These are phyloP conservation scores for Collybia sordida DNA, from an alignment of 768 basidiomycete species.

Conservation along the genomic window DNA sequence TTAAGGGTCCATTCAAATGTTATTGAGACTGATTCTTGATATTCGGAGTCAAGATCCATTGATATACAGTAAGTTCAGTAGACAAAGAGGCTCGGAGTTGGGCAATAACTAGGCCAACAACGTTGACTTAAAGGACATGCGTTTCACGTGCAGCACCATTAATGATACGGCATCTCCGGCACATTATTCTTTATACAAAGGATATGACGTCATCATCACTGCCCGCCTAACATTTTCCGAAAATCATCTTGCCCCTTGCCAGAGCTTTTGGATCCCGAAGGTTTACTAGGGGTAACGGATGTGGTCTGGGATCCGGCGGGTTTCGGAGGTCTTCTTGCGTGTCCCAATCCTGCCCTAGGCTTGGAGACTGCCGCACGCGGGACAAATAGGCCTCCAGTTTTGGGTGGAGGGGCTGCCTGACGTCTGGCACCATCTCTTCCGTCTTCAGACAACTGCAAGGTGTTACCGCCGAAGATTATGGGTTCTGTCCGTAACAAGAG, in stretches of 20 bases:
- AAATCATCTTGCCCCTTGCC: constrained; percentile 82
- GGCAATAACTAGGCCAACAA: too few species aligned
- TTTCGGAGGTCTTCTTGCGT: constrained; percentile 39
- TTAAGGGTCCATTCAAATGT: constrained; percentile 79
- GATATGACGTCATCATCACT: constrained; percentile 3
- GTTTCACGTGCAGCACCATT: not conserved
- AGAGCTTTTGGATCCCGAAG: constrained; percentile 19
- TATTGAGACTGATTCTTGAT: constrained; percentile 53
- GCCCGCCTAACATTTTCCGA: constrained; percentile 66
- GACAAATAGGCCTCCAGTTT: constrained; percentile 56
- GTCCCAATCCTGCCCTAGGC: constrained; percentile 72
- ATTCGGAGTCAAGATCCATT: constrained; percentile 31
- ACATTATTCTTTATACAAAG: not conserved
- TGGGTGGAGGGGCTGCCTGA: constrained; percentile 32
- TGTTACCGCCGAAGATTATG: constrained; percentile 64
- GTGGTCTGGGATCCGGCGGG: constrained; percentile 9
- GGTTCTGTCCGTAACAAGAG: constrained; percentile 72
- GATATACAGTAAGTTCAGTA: too few species aligned
- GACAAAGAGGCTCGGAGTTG: too few species aligned
- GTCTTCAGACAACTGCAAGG: constrained; percentile 62
- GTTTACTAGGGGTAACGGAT: constrained; percentile 15
- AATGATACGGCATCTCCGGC: not conserved
- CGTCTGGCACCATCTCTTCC: constrained; percentile 29
- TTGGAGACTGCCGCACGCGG: constrained; percentile 65
- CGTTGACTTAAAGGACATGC: not conserved